Base-by-base conservation (phyloP, 2,329 filamentous ascomycete genomes). In the Paracamarosporium sp. region DNA sequence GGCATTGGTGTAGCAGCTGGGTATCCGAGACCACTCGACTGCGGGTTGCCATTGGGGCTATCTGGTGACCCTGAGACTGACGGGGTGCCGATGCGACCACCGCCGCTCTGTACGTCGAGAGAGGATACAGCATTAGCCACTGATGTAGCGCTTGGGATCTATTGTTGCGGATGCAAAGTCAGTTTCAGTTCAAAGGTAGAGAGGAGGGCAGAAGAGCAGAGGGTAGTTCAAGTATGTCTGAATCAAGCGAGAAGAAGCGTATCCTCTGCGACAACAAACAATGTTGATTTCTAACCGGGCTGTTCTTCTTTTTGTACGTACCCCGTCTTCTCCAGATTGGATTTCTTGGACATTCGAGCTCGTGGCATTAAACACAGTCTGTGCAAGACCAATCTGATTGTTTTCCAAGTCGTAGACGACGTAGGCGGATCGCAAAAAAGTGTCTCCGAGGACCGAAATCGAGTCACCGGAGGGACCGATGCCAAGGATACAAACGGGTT, bases 401-500 rank as follows among this genome's bases (percentile, higher is more conserved):
- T 84, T 85, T 20, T 71, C 73, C 13, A 88, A 76, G 59, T 88
- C 85, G 71, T 87, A 88, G 1, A 88, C 86, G 43, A 88, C 84
- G 67, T 88, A 88, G 2, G 86, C 86, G 53, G 81, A 85, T 54
- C 86, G 83, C 15, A 88, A 74, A 76, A 88, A 88, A 0, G 86
- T 88, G 70, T 88, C 86, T 28, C 86, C 86, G 1, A 88, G 79
- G 6, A 87, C 81, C 6, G 80, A 71, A 2, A 79, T 73, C 22
- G 78, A 80, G 60, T 75, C 74, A 31, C 78, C 80, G 0, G 83
- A 77, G 0, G 84, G 83, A 3, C 75, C 76, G 62, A 88, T 83
- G 48, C 75, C 76, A 15, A 83, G 69, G 41, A 83, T 81, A 63
- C 81, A 83, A 40, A 81, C 62, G 8, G 74, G 70, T 33, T 79